Conservation (phyloP, 768 basidiomycete genomes). For the Macrolepiota albuminosa region DNA sequence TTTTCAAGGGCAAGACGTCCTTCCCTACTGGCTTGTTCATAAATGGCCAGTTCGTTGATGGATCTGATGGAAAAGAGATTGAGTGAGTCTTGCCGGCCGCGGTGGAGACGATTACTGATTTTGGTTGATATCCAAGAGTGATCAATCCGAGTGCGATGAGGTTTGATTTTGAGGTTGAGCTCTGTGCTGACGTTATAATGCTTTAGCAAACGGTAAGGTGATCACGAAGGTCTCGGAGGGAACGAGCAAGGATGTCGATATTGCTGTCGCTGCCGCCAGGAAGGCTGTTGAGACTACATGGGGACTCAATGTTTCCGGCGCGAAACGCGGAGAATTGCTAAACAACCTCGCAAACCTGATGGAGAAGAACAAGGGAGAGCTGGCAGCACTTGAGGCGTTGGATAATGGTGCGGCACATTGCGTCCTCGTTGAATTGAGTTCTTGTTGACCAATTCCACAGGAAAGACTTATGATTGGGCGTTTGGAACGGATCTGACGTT, state of each 20-base stretch:
- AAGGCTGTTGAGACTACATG: constrained; percentile 30
- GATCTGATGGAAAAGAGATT: constrained; percentile 47
- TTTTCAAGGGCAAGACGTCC: constrained; percentile 53
- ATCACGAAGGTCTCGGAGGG: constrained; percentile 56
- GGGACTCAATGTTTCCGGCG: constrained; percentile 44
- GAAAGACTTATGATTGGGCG: constrained; percentile 26
- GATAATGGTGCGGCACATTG: constrained; percentile 31
- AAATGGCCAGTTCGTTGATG: constrained; percentile 61
- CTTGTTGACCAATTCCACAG: constrained; percentile 6
- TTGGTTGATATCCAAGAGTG: constrained; percentile 31
- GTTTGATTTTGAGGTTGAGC: background rate
- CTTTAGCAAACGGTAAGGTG: constrained; percentile 55
- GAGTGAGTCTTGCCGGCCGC: constrained; percentile 40
- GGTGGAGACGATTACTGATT: background rate
- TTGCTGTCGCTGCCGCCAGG: constrained; percentile 65
- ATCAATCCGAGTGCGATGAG: constrained; percentile 43
- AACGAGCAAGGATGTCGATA: constrained; percentile 66
- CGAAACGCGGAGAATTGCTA: constrained; percentile 35
- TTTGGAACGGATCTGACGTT: constrained; percentile 18
- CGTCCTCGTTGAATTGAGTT: background rate
- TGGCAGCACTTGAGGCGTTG: constrained; percentile 48
- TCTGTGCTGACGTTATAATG: constrained; percentile 7
- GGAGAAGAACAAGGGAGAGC: constrained; percentile 38
- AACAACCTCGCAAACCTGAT: constrained; percentile 48
- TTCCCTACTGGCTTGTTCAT: constrained; percentile 74